phyloP scores from a whole-genome alignment of 2,329 filamentous ascomycete genomes.

The Exophiala sideris region DNA sequence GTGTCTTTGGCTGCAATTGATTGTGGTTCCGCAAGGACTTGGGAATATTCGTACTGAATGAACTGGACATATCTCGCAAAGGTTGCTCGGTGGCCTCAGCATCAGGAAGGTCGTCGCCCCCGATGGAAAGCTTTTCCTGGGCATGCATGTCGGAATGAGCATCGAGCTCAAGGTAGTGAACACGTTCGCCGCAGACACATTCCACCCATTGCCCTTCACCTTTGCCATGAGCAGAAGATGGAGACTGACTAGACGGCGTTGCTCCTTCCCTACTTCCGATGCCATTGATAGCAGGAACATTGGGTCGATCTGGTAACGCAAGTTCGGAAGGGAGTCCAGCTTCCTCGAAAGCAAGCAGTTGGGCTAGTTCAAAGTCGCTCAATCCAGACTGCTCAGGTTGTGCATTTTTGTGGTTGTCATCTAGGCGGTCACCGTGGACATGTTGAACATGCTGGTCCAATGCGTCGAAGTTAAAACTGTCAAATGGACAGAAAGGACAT shows the following conservation, averaged over 20 bases:
- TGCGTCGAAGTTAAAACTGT: conserved; percentile 14
- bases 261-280: conserved; percentile 6
- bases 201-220: conserved; percentile 17
- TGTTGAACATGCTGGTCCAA: conserved; percentile 18
- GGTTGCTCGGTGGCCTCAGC: conserved; percentile 16
- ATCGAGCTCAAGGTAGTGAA: conserved; percentile 52
- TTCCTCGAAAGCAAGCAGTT: conserved; percentile 26
- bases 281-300: conserved; percentile 15
- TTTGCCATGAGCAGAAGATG: not conserved
- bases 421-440: conserved; percentile 9
- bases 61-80: conserved; percentile 17
- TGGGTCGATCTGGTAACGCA: conserved; percentile 16
- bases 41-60: conserved; percentile 25
- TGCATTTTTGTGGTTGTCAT: not conserved
- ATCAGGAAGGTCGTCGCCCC: conserved; percentile 39
- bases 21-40: conserved; percentile 30
- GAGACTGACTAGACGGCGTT: not conserved
- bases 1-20: conserved; percentile 16
- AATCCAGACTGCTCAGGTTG: conserved; percentile 1
- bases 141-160: conserved; percentile 60
- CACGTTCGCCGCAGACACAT: conserved; percentile 54
- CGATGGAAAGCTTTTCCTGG: conserved; percentile 46
- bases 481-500: conserved; percentile 19
- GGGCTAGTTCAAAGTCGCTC: conserved; percentile 22
- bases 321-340: conserved; percentile 24